These are phyloP conservation scores for Exophiala lecanii-corni DNA, from an alignment of 2,329 filamentous ascomycete species.

Conservation along the genomic window DNA sequence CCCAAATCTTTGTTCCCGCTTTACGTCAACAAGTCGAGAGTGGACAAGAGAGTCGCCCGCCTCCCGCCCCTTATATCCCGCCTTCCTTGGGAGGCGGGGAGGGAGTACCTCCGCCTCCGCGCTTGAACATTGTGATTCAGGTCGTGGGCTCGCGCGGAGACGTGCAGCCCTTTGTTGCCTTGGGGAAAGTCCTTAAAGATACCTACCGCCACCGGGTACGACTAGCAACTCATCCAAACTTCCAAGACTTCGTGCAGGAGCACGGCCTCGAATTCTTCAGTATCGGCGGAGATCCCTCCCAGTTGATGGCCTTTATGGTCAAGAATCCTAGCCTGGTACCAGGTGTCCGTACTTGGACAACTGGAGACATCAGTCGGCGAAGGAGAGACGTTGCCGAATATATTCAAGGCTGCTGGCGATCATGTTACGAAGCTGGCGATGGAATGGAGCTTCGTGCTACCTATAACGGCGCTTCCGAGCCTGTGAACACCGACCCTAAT, in stretches of 20 bases:
- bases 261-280: constrained; percentile 69
- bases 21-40: constrained; percentile 49
- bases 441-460: constrained; percentile 47
- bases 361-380: constrained; percentile 69
- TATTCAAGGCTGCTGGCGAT: constrained; percentile 74
- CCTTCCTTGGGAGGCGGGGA: constrained; percentile 62
- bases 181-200: constrained; percentile 60
- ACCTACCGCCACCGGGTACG: constrained; percentile 67
- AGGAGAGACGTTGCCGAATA: constrained; percentile 74
- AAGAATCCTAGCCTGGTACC: constrained; percentile 83
- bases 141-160: constrained; percentile 70
- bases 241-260: constrained; percentile 62
- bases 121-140: constrained; percentile 67
- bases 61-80: constrained; percentile 47
- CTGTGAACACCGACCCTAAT: constrained; percentile 2
- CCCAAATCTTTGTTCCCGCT: constrained; percentile 62
- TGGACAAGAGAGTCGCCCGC: constrained; percentile 13
- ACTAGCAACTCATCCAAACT: constrained; percentile 66
- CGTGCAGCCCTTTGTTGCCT: constrained; percentile 68
- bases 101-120: constrained; percentile 10
- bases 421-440: constrained; percentile 72
- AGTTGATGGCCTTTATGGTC: constrained; percentile 85
- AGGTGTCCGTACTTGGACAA: constrained; percentile 68
- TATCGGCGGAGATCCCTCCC: constrained; percentile 68
- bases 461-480: too few species aligned